A percentile compares a stretch with the other conserved stretches of the same genome.
phyloP scores from a whole-genome alignment of 176 grass and related monocot species.

The Rhynchospora pubera region DNA sequence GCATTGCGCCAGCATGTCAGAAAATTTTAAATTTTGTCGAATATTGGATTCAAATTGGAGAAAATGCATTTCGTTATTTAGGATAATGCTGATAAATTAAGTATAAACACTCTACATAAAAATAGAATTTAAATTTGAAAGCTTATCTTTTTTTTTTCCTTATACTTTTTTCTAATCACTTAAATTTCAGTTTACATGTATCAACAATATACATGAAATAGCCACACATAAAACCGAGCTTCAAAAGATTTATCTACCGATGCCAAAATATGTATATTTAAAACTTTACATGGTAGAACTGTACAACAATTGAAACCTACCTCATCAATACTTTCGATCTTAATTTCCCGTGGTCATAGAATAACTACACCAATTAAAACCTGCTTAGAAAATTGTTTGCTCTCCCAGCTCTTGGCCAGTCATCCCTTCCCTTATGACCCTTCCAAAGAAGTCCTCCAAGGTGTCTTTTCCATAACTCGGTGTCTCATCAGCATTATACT shows the following conservation, averaged over 20 bases:
- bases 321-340: slow-evolving; percentile 13
- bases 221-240: not conserved
- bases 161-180: not conserved
- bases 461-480: slow-evolving; percentile 85
- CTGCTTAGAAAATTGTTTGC: slow-evolving; percentile 72
- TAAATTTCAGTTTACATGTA: not conserved
- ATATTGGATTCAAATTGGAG: too few species aligned
- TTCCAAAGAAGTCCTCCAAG: slow-evolving; percentile 76
- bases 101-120: too few species aligned
- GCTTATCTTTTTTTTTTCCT: not conserved
- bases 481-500: slow-evolving; percentile 74
- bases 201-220: not conserved
- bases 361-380: slow-evolving; percentile 3
- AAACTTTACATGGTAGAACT: slow-evolving; percentile 8
- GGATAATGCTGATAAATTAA: too few species aligned
- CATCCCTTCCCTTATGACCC: slow-evolving; percentile 69
- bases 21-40: too few species aligned
- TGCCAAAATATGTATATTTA: not conserved
- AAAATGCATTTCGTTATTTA: too few species aligned
- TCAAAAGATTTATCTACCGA: not conserved
- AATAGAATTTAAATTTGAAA: too few species aligned
- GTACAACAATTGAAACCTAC: not conserved
- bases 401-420: slow-evolving; percentile 85
- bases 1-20: too few species aligned
- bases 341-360: not conserved